Evolutionary conservation across 805 yeast genomes (phyloP).

Genomic region (Ogataea angusta): DNA sequence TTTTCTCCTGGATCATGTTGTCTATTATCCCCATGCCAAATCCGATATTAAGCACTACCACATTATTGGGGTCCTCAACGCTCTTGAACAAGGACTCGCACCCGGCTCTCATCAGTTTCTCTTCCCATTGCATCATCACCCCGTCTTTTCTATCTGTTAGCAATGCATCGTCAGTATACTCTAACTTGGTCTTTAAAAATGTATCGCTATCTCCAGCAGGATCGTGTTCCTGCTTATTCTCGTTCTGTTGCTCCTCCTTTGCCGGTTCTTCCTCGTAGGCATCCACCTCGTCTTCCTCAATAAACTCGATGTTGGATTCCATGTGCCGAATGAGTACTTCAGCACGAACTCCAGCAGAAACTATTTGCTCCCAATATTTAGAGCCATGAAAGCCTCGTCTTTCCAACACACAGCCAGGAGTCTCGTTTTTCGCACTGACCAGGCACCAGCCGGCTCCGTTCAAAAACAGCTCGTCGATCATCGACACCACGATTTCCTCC

Average conservation of each 20-base stretch:
- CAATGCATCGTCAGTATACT: constrained; percentile 64
- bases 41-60: constrained; percentile 75
- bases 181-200: constrained; percentile 62
- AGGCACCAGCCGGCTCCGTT: constrained; percentile 94
- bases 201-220: constrained; percentile 65
- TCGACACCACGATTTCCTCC: constrained; percentile 40
- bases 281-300: constrained; percentile 38
- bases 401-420: constrained; percentile 80
- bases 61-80: constrained; percentile 33
- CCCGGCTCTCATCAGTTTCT: constrained; percentile 74
- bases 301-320: constrained; percentile 60
- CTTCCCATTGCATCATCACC: constrained; percentile 98
- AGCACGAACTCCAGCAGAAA: constrained; percentile 88
- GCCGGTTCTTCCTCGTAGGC: constrained; percentile 10
- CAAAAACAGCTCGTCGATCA: constrained; percentile 68
- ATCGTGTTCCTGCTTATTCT: constrained; percentile 33
- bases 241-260: constrained; percentile 12
- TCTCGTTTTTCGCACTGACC: constrained; percentile 63
- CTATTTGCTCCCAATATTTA: constrained; percentile 46
- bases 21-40: constrained; percentile 98
- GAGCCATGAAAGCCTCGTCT: constrained; percentile 44
- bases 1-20: constrained; percentile 56
- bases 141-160: constrained; percentile 80
- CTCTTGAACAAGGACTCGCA: constrained; percentile 67
- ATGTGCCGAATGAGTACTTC: constrained; percentile 76